Evolutionary conservation across 2,329 filamentous ascomycete species (phyloP).

Genomic region (Bipolaris gigantea): DNA sequence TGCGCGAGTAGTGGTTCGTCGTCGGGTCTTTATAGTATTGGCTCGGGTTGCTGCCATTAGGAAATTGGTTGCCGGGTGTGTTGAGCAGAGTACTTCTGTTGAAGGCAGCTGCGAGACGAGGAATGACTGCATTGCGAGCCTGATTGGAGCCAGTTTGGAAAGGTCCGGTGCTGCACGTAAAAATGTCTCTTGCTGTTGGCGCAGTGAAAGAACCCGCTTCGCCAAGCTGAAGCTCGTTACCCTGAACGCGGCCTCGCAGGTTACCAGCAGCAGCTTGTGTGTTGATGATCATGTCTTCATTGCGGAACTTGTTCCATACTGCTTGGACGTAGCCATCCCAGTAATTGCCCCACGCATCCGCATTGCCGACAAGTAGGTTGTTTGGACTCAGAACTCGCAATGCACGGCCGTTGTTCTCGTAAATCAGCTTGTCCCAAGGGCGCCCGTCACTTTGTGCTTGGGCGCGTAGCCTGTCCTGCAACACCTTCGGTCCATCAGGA

Average conservation of each 20-base stretch:
- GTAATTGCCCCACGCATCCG: conserved; percentile 54
- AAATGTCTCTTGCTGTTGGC: conserved; percentile 64
- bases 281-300: conserved; percentile 58
- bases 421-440: conserved; percentile 63
- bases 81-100: conserved; percentile 71
- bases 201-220: conserved; percentile 54
- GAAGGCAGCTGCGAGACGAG: conserved; percentile 74
- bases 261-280: conserved; percentile 64
- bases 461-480: conserved; percentile 57
- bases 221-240: conserved; percentile 48
- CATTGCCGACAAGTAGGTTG: conserved; percentile 51
- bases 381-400: conserved; percentile 51
- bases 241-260: conserved; percentile 54
- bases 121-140: conserved; percentile 62
- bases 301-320: conserved; percentile 54
- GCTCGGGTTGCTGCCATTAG: conserved; percentile 34
- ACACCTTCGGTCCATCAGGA: conserved; percentile 57
- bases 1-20: conserved; percentile 61
- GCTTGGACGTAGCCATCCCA: conserved; percentile 56
- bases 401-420: conserved; percentile 42
- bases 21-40: conserved; percentile 41
- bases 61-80: conserved; percentile 42
- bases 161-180: conserved; percentile 66
- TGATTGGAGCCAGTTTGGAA: conserved; percentile 53
- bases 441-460: conserved; percentile 60